Conservation (phyloP, 208 protist genomes). For the Leishmania major region DNA sequence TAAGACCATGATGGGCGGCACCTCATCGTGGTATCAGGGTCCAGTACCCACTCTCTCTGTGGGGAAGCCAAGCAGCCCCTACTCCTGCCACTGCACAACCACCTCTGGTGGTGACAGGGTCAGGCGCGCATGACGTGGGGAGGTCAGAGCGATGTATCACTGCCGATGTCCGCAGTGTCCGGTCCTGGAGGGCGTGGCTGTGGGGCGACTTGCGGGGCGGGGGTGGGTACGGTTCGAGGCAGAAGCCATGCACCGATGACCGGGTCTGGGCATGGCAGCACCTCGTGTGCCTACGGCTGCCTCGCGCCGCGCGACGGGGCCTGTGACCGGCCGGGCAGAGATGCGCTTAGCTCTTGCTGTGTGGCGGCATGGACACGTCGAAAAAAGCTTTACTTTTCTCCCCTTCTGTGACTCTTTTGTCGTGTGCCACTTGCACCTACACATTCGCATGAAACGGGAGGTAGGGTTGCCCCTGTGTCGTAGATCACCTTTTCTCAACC, state of each 20-base stretch:
- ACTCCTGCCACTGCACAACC: neutral
- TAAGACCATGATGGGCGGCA: neutral
- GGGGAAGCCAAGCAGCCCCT: conserved; percentile 6
- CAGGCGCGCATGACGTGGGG: neutral
- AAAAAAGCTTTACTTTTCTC: neutral
- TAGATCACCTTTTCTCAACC: neutral
- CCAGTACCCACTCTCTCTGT: neutral
- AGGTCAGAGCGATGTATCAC: too few relatives aligned
- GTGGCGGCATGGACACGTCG: neutral
- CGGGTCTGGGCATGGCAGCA: neutral
- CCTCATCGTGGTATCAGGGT: neutral
- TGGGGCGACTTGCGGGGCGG: neutral
- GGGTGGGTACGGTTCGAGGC: neutral
- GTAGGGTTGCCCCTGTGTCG: neutral
- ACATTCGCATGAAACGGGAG: neutral
- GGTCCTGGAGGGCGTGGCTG: neutral
- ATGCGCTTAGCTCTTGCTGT: neutral
- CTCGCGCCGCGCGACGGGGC: neutral
- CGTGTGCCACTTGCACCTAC: neutral
- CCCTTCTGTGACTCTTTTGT: neutral
- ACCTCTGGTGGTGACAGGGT: neutral
- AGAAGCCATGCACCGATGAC: neutral
- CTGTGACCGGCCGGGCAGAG: neutral
- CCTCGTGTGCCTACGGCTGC: neutral
- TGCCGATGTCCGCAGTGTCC: neutral